These are phyloP conservation scores for Torulaspora maleeae DNA, from an alignment of 805 yeast species.

Conservation along the genomic window DNA sequence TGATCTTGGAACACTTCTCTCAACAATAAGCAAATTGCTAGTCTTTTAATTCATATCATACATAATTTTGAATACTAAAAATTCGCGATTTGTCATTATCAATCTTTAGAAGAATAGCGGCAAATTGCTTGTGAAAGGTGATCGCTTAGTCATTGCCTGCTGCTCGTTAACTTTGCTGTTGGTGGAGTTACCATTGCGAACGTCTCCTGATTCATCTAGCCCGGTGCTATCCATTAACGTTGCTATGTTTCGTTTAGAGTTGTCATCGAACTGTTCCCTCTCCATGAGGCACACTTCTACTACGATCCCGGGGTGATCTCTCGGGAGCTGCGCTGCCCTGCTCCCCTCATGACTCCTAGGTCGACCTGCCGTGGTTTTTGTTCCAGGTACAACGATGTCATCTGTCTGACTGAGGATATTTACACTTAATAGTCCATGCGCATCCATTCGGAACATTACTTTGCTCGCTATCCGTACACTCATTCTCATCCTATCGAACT, in stretches of 20 bases:
- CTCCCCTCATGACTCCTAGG: background rate
- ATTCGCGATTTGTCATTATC: constrained; percentile 3
- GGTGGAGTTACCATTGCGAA: background rate
- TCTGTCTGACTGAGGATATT: constrained; percentile 42
- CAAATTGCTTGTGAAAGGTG: constrained; percentile 4
- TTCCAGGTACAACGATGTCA: constrained; percentile 26
- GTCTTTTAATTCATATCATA: constrained; percentile 3
- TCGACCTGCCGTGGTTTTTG: constrained; percentile 11
- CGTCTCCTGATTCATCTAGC: constrained; percentile 3
- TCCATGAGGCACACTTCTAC: constrained; percentile 38
- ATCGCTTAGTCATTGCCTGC: background rate
- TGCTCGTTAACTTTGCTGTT: background rate
- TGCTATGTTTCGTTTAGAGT: constrained; percentile 24
- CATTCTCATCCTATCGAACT: constrained; percentile 45
- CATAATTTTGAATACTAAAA: constrained; percentile 3
- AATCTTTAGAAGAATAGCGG: constrained; percentile 18
- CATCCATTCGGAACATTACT: constrained; percentile 53
- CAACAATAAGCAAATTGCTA: constrained; percentile 55
- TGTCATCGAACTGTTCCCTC: constrained; percentile 28
- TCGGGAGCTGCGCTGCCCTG: constrained; percentile 27
- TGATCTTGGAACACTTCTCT: constrained; percentile 92
- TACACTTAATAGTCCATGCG: constrained; percentile 44
- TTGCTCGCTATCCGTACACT: constrained; percentile 49
- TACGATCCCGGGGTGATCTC: constrained; percentile 40
- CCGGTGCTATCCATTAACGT: constrained; percentile 26